Evolutionary conservation across 345 rosid genomes (phyloP).

Genomic region (Barbarea vulgaris): DNA sequence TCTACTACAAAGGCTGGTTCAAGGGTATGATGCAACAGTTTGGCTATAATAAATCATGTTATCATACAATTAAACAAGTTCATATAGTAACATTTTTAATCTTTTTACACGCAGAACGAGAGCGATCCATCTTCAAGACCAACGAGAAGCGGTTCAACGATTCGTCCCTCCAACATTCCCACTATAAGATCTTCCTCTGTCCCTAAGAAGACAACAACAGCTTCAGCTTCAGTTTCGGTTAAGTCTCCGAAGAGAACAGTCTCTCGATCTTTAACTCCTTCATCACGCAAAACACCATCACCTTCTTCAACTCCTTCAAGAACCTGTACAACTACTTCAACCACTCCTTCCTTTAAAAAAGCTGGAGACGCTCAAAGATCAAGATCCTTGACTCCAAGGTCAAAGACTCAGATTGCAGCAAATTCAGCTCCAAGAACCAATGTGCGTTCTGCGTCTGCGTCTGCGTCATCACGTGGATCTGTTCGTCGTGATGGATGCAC

Average conservation of each 20-base stretch:
- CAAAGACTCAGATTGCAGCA: slow-evolving; percentile 16
- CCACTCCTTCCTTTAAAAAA: slow-evolving; percentile 12
- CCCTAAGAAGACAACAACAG: slow-evolving; percentile 29
- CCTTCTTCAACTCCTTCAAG: slow-evolving; percentile 33
- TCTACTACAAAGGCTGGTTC: slow-evolving; percentile 16
- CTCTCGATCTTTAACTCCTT: slow-evolving; percentile 36
- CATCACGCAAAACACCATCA: slow-evolving; percentile 34
- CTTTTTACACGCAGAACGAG: neutral
- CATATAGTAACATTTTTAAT: neutral
- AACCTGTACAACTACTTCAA: slow-evolving; percentile 21
- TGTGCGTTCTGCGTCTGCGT: slow-evolving; percentile 29
- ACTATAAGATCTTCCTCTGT: slow-evolving; percentile 33
- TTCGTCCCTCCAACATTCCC: slow-evolving; percentile 31
- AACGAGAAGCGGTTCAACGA: slow-evolving; percentile 31
- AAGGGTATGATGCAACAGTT: slow-evolving; percentile 23
- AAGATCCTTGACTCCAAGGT: slow-evolving; percentile 41
- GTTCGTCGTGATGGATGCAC: neutral
- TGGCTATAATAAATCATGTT: neutral
- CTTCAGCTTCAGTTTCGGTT: slow-evolving; percentile 23
- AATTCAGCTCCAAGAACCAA: neutral
- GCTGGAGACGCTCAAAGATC: slow-evolving; percentile 29
- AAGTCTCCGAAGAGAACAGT: slow-evolving; percentile 30
- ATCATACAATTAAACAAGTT: neutral
- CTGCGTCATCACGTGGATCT: slow-evolving; percentile 20
- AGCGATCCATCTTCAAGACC: slow-evolving; percentile 35